Base-by-base conservation (phyloP, 805 yeast genomes). In the Metschnikowia drakensbergensis region DNA sequence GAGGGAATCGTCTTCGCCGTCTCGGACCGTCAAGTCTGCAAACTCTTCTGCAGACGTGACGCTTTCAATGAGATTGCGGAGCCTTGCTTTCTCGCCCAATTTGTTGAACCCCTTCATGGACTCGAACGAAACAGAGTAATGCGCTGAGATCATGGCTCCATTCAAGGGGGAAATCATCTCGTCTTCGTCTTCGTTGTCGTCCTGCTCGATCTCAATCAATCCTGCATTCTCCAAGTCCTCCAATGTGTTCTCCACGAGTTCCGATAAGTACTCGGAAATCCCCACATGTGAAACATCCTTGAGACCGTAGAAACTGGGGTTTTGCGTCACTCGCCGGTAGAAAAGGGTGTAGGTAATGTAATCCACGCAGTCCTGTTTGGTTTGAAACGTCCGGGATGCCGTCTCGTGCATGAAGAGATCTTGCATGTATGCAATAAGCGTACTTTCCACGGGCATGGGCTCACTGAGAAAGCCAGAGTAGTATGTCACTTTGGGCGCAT, bases 251-350 rank as follows among this genome's bases (percentile, higher is more conserved):
- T 94, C 98, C 9, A 92, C 85, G 9, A 89, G 61, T 41, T 90
- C 97, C 0, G 97, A 90, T 37, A 94, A 67, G 63, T 76, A 88
- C 46, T 86, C 91, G 1, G 96, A 88, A 5, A 92, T 64, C 0
- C 95, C 96, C 29, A 76, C 65, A 38, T 81, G 81, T 1, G 86
- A 69, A 3, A 76, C 71, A 51, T 84, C 87, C 36, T 71, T 72
- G 6, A 88, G 77, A n/a, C 90, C 96, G 61, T 94, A 94, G 62
- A 79, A 94, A 50, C 94, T 82, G 3, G 99, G 97, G 63, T 94
- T 94, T 32, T 79, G 75, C 48, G 82, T 85, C 22, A 94, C 63
- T 44, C 98, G 74, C 54, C 95, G 74, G 66, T 88, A 94, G 59
- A 91, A 86, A 57, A 83, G 86, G 0, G 96, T 78, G 62, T 79